Evolutionary conservation across 129 eudicot genomes (phyloP), one percentile per base, ranked within the genome.

Genomic region (Ambrosia artemisiifolia): DNA sequence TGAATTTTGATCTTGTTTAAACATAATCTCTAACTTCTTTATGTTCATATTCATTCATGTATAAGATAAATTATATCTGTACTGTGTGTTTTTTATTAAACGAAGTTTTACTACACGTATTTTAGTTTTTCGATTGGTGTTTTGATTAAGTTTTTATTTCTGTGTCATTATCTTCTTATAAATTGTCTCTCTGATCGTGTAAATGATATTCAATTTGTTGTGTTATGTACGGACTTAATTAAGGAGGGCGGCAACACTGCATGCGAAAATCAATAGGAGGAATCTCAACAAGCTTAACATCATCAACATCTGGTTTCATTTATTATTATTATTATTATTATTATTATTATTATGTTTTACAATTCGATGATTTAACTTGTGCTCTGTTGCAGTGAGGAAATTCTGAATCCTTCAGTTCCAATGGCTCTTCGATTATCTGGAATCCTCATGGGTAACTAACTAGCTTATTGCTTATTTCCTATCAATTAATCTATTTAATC

Each of bases 221-320:
- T 67, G n/a, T 70, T 33, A 40, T 14, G 16, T 32, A 11, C 32
- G 49, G 19, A 9, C 5, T 47, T 49, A 60, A 36, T 65, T 53
- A 80, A 94, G 99, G 99, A 86, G 92, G 88, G 99, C 97, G 54
- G 99, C 99, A 10, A 95, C 99, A 59, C 77, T 83, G 86, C 97
- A 95, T 59, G 84, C 86, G 19, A 95, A 91, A 71, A 84, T 95
- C 33, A 84, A 91, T 64, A 72, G 91, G 79, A 84, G 65, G 80
- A 88, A 86, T 80, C 90, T 95, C 38, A 74, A 78, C 78, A 87
- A 95, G 84, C 95, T 95, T 71, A 85, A 95, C 73, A 83, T 95
- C 67, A 86, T 88, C 82, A 79, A 80, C 66, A 95, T 91, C 72
- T 95, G 99, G 99, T 95, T 33, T 44, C 8, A 64, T 65, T 35